Percentiles rank a stretch among this genome's conserved stretches.
Conservation (phyloP, 2,329 filamentous ascomycete genomes). For the Septoria linicola region DNA sequence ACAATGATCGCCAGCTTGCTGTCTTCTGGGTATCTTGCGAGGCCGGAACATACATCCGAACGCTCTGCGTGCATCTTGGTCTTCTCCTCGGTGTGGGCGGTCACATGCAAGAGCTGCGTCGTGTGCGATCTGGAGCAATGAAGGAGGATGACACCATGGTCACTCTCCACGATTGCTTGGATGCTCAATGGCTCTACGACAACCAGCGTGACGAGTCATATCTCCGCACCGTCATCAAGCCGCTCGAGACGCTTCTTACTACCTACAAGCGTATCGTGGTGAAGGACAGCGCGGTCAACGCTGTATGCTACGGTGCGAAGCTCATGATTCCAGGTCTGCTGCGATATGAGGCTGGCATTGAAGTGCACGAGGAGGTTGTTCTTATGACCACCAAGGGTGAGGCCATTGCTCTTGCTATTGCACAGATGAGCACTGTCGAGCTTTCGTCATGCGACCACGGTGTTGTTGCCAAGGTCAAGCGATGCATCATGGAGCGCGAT, state of each 20-base stretch:
- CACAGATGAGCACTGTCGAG: slow-evolving; percentile 97
- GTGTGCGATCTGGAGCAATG: slow-evolving; percentile 93
- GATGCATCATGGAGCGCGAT: slow-evolving; percentile 99
- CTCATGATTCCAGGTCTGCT: slow-evolving; percentile 97
- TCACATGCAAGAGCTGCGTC: slow-evolving; percentile 96
- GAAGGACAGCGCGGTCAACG: slow-evolving; percentile 95
- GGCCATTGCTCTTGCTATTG: slow-evolving; percentile 92
- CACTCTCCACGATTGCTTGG: slow-evolving; percentile 90
- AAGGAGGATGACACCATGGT: slow-evolving; percentile 85
- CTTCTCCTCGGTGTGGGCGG: slow-evolving; percentile 77
- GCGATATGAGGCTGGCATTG: slow-evolving; percentile 87
- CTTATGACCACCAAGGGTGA: slow-evolving; percentile 99
- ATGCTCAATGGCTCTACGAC: slow-evolving; percentile 94
- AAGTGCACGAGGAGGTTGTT: slow-evolving; percentile 93
- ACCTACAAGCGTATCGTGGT: slow-evolving; percentile 96
- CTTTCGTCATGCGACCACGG: slow-evolving; percentile 96
- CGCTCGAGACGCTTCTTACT: slow-evolving; percentile 86
- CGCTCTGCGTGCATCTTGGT: slow-evolving; percentile 91
- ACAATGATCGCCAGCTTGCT: slow-evolving; percentile 94
- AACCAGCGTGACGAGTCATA: slow-evolving; percentile 94
- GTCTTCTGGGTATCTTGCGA: slow-evolving; percentile 99
- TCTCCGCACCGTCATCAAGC: slow-evolving; percentile 85
- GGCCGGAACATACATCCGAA: slow-evolving; percentile 97
- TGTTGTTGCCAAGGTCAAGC: slow-evolving; percentile 97
- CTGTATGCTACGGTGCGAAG: slow-evolving; percentile 97